Base-by-base conservation (phyloP, 1,284 basidiomycete species). In the Stygiomarasmius scandens region DNA sequence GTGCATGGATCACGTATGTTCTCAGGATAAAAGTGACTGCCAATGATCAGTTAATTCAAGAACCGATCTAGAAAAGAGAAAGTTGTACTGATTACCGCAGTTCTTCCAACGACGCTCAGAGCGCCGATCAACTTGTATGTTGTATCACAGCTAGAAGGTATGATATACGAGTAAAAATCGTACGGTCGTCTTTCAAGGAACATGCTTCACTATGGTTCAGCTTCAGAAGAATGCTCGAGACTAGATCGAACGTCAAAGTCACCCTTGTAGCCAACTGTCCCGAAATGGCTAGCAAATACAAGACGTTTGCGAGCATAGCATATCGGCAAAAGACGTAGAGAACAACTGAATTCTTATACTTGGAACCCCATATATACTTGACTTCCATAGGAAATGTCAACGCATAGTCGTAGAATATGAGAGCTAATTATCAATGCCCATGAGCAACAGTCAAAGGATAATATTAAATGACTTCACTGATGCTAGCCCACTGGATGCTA, bases 241-340 rank as follows among this genome's bases (percentile, higher is more conserved):
- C 29, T 32, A 32, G 12, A 32, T 12, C 6, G 38, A 20, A n/a
- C 29, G 3, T 3, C 2, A 22, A n/a, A 55, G 59, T 16, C 24
- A 68, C 67, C 66, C 61, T 64, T 36, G 62, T 58, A 3, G 56
- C 54, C 5, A 69, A 62, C 52, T 64, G 59, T 12, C 66, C 57
- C 1, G 67, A 59, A 2, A 74, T 66, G 3, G 71, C 72, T 3
- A 76, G 63, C 0, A 71, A 55, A 51, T 72, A 76, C 0, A 75
- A 58, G 3, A 74, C 63, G 55, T 76, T 76, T 2, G 70, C 69
- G 1, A 73, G 45, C 29, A 76, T 56, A 2, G 74, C 71, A 52
- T 75, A 75, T 22, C 75, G 73, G 58, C 72, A 75, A n/a, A 68
- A 62, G 12, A 74, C 58, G 61, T 75, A 77, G 48, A 77, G 67